Percentiles rank a stretch among this genome's conserved stretches.
phyloP scores from a whole-genome alignment of 176 grass and related monocot genomes.

The Ensete ventricosum region DNA sequence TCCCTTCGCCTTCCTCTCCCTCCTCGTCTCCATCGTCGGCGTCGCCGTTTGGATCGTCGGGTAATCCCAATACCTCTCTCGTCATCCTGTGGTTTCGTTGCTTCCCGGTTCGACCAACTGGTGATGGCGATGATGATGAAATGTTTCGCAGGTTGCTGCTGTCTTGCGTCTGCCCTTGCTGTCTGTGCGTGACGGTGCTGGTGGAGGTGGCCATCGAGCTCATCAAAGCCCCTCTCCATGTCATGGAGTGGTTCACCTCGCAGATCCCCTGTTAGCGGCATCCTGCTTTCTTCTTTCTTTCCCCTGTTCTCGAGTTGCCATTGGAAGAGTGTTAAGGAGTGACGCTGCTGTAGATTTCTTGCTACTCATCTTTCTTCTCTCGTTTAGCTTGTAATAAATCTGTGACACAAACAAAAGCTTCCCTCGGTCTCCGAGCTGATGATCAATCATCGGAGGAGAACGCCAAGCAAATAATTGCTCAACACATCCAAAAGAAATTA shows the following conservation, averaged over 20 bases:
- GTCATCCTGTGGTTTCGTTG: too few species aligned
- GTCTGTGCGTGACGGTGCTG: constrained; percentile 61
- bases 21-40: constrained; percentile 1
- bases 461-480: too few species aligned
- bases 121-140: background rate
- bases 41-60: constrained; percentile 12
- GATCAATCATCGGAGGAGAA: too few species aligned
- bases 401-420: too few species aligned
- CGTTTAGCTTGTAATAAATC: too few species aligned
- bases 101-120: background rate
- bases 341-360: too few species aligned
- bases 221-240: constrained; percentile 60
- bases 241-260: constrained; percentile 71
- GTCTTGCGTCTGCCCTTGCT: constrained; percentile 73
- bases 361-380: too few species aligned
- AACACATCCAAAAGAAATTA: too few species aligned
- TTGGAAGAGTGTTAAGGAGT: background rate
- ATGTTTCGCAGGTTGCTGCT: constrained; percentile 34
- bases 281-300: background rate
- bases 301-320: background rate
- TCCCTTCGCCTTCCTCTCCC: constrained; percentile 13
- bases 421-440: too few species aligned
- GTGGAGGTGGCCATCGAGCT: constrained; percentile 62
- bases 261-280: constrained; percentile 46
- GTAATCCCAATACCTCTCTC: background rate